phyloP scores from a whole-genome alignment of 352 stramenopile genomes.

The Phytophthora macrochlamydospora region DNA sequence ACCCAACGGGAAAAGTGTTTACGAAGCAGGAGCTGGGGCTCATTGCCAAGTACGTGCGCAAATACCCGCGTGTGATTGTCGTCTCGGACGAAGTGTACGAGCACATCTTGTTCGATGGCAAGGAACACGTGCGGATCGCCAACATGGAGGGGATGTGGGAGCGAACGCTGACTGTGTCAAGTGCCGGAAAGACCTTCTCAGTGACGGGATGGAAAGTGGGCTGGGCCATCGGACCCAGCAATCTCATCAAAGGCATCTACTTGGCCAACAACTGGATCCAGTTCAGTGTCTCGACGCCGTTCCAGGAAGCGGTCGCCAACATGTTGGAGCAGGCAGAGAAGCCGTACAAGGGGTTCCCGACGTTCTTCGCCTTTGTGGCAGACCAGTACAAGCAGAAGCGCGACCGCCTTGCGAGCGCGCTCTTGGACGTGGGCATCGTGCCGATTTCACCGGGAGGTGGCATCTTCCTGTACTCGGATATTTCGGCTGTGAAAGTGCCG shows the following conservation, averaged over 20 bases:
- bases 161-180: constrained; percentile 90
- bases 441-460: constrained; percentile 67
- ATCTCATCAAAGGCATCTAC: constrained; percentile 74
- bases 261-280: constrained; percentile 89
- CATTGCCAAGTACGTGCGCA: constrained; percentile 89
- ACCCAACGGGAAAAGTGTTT: constrained; percentile 99
- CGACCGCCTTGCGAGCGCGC: constrained; percentile 56
- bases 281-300: constrained; percentile 86
- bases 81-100: constrained; percentile 99
- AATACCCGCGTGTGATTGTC: constrained; percentile 90
- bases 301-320: constrained; percentile 84
- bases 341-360: constrained; percentile 71
- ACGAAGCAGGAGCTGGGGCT: constrained; percentile 91
- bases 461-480: constrained; percentile 85
- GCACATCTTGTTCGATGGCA: constrained; percentile 93
- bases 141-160: constrained; percentile 86
- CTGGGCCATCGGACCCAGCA: constrained; percentile 89
- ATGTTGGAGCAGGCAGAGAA: constrained; percentile 75
- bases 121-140: constrained; percentile 70
- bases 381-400: constrained; percentile 79
- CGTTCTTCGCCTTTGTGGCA: constrained; percentile 84
- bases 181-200: constrained; percentile 92
- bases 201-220: constrained; percentile 95
- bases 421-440: constrained; percentile 64
- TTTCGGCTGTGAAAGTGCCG: constrained; percentile 69